Percentiles rank a stretch among this genome's conserved stretches.
phyloP scores from a whole-genome alignment of 2,329 filamentous ascomycete genomes.

The Zopfia rhizophila region DNA sequence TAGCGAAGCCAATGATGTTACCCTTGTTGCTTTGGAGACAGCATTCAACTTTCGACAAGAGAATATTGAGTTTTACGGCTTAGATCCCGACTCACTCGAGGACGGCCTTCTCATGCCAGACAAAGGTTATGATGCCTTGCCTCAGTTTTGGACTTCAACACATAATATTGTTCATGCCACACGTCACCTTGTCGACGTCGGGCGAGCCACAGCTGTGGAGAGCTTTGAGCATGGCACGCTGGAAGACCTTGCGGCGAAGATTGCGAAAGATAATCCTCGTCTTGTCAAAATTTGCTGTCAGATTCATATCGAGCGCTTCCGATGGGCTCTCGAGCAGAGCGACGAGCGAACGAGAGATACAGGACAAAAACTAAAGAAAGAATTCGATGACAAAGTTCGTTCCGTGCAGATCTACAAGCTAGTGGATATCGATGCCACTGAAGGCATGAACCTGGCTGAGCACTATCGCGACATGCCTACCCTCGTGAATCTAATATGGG shows the following conservation, averaged over 20 bases:
- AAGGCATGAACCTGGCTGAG: constrained; percentile 71
- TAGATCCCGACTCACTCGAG: constrained; percentile 71
- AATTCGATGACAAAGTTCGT: constrained; percentile 53
- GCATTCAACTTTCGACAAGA: constrained; percentile 77
- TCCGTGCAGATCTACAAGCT: constrained; percentile 55
- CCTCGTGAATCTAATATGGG: constrained; percentile 64
- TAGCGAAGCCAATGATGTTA: constrained; percentile 79
- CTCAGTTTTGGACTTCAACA: constrained; percentile 87
- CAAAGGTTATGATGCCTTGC: constrained; percentile 73
- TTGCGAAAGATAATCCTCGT: constrained; percentile 54
- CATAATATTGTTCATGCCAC: constrained; percentile 55
- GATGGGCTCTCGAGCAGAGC: constrained; percentile 66
- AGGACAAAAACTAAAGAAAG: constrained; percentile 59
- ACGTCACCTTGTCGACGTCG: constrained; percentile 52
- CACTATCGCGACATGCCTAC: constrained; percentile 71
- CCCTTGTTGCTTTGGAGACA: constrained; percentile 70
- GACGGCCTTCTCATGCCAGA: constrained; percentile 55
- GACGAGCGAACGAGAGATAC: constrained; percentile 60
- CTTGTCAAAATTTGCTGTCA: constrained; percentile 69
- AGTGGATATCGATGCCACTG: constrained; percentile 62
- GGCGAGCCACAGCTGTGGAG: constrained; percentile 53
- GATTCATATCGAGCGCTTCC: constrained; percentile 68
- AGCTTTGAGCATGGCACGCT: constrained; percentile 50
- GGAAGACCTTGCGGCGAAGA: constrained; percentile 57
- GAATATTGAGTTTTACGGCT: constrained; percentile 77